Evolutionary conservation across 192 early-diverging fungal genomes (phyloP), one percentile per base, ranked within the genome.

Genomic region (Dissophora ornata): DNA sequence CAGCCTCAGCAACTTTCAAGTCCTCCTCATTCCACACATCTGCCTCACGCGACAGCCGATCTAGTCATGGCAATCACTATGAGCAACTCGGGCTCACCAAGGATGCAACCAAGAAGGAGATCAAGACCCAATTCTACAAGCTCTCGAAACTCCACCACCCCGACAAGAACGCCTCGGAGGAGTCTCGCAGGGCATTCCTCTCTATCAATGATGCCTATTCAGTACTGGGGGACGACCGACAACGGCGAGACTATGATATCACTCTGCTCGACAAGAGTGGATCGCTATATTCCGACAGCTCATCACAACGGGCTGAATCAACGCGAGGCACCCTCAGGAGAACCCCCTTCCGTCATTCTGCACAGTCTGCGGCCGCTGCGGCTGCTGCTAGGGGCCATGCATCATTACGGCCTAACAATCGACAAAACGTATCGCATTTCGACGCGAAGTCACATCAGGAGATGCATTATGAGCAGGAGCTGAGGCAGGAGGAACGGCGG

Each of bases 171-270:
- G 85, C 77, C 2, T 83, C 91, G 33, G 82, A 91, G 49, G 85
- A 81, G 25, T 93, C 94, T 1, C 87, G 91, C 41, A 36, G 75
- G 10, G 71, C 82, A 55, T 97, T 97, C 64, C 64, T 96, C 16
- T 79, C 88, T 59, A 91, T 97, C 44, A 94, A 86, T 79, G 93
- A 96, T 61, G 95, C 96, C 0, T 96, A 97, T 81, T 90, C 92
- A 2, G 69, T 92, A 2, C 74, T 97, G 30, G 81, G 86, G 12
- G 86, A 92, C 79, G 93, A 91, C 5, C 65, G 79, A 2, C 93
- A 86, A 46, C 81, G 94, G 47, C 81, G 80, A n/a, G 86, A 91
- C 28, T 96, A 96, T 73, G 96, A 97, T 75, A 81, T 87, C 40
- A 71, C 86, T 5, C 57, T 87, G 5, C 70, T 58, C 0, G 59